Percentiles rank a stretch among this genome's conserved stretches.
Conservation (phyloP, 2,329 filamentous ascomycete species). For the Arthrobotrys iridis region DNA sequence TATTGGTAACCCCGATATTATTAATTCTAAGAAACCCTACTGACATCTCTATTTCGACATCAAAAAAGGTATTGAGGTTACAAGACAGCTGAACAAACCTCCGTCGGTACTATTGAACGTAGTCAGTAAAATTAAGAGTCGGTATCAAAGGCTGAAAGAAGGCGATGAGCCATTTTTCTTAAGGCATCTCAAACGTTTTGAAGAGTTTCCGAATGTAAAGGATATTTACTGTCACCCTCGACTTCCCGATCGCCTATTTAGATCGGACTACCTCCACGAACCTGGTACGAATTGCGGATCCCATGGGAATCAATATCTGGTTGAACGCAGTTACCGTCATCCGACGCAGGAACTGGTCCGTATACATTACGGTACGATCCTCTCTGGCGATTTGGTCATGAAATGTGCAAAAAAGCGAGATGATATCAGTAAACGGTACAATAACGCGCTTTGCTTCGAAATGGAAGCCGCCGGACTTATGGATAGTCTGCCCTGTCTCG, state of each 20-base stretch:
- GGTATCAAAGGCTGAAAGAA: background rate
- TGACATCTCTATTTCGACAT: background rate
- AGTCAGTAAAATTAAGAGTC: background rate
- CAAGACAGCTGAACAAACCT: background rate
- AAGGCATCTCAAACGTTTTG: background rate
- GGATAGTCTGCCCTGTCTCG: slow-evolving; percentile 36
- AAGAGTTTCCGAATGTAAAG: background rate
- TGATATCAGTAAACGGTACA: background rate
- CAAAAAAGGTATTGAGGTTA: background rate
- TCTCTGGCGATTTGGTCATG: slow-evolving; percentile 7
- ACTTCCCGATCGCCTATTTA: background rate
- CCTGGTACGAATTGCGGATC: background rate
- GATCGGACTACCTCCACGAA: background rate
- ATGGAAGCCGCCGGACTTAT: slow-evolving; percentile 59
- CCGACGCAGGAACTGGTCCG: background rate
- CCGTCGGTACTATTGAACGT: background rate
- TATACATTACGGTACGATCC: background rate
- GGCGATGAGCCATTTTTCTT: background rate
- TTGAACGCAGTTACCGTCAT: background rate
- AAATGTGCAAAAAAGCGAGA: background rate
- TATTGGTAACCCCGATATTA: background rate
- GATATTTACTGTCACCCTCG: background rate
- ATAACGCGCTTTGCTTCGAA: slow-evolving; percentile 15
- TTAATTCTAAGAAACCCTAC: too few species aligned
- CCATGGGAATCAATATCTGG: background rate